Evolutionary conservation across 2,329 filamentous ascomycete species (phyloP).

Genomic region (Thermothelomyces thermophilus): DNA sequence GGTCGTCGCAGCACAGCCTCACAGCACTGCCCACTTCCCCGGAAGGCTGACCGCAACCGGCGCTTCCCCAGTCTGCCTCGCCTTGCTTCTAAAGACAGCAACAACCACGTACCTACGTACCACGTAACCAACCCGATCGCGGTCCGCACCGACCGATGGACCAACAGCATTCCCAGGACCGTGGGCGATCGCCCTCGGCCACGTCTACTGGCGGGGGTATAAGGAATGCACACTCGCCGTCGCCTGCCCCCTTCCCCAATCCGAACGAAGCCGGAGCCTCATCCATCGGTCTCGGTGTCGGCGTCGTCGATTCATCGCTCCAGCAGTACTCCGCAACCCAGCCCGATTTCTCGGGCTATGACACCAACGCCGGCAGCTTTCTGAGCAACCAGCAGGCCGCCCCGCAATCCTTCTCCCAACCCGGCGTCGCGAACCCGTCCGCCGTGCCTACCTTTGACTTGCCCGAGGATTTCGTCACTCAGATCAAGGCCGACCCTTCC

Average conservation of each 20-base stretch:
- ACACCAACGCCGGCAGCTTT: conserved; percentile 41
- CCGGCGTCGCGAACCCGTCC: conserved; percentile 35
- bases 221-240: conserved; percentile 61
- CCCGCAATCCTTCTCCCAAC: conserved; percentile 35
- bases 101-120: conserved; percentile 23
- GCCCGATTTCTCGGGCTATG: conserved; percentile 42
- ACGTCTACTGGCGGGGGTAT: conserved; percentile 41
- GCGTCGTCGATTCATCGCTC: conserved; percentile 44
- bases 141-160: conserved; percentile 44
- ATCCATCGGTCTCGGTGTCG: conserved; percentile 51
- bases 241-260: conserved; percentile 49
- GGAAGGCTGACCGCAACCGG: conserved; percentile 39
- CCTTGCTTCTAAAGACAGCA: conserved; percentile 32
- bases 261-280: conserved; percentile 36
- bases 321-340: conserved; percentile 36
- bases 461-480: conserved; percentile 36
- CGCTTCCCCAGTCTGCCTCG: conserved; percentile 38
- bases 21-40: conserved; percentile 35
- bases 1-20: conserved; percentile 37
- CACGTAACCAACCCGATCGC: no score
- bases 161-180: conserved; percentile 40
- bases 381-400: conserved; percentile 43
- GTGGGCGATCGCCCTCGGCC: conserved; percentile 57
- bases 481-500: no score
- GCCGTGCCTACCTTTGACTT: conserved; percentile 35